Conservation (phyloP, 1,139 yeast genomes). For the Yamadazyma sp. region DNA sequence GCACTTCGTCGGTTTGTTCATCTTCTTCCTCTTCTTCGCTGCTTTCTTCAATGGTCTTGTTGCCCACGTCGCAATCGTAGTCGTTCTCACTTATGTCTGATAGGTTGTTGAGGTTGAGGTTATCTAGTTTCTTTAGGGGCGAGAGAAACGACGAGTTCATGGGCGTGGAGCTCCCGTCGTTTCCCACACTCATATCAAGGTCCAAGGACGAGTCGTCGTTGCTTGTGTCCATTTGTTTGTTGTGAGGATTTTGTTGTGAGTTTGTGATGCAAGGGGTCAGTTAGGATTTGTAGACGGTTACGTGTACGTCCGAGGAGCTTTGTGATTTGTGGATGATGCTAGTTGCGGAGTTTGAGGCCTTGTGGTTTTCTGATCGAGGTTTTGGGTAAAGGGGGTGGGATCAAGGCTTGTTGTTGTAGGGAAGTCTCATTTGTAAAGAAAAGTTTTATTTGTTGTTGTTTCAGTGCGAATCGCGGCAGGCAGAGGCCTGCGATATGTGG, state of each 20-base stretch:
- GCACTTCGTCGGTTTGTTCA: constrained; percentile 3
- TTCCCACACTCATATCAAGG: constrained; percentile 12
- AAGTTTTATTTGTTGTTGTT: too few species aligned
- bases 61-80: constrained; percentile 17
- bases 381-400: not conserved
- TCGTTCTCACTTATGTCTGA: constrained; percentile 15
- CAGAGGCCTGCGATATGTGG: too few species aligned
- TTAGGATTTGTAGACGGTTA: constrained; percentile 2
- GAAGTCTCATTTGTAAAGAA: too few species aligned
- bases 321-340: not conserved
- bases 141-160: constrained; percentile 32
- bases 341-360: not conserved
- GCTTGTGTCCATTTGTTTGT: constrained; percentile 9
- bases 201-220: constrained; percentile 15
- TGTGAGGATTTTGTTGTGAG: not conserved
- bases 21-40: not conserved
- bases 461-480: too few species aligned
- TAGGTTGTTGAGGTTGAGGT: constrained; percentile 25
- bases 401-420: too few species aligned
- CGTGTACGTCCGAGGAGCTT: not conserved
- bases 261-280: too few species aligned
- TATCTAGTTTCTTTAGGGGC: constrained; percentile 35
- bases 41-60: constrained; percentile 18
- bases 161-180: constrained; percentile 18
- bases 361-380: not conserved